Evolutionary conservation across 2,329 filamentous ascomycete species (phyloP).

Genomic region (Pseudopithomyces chartarum): DNA sequence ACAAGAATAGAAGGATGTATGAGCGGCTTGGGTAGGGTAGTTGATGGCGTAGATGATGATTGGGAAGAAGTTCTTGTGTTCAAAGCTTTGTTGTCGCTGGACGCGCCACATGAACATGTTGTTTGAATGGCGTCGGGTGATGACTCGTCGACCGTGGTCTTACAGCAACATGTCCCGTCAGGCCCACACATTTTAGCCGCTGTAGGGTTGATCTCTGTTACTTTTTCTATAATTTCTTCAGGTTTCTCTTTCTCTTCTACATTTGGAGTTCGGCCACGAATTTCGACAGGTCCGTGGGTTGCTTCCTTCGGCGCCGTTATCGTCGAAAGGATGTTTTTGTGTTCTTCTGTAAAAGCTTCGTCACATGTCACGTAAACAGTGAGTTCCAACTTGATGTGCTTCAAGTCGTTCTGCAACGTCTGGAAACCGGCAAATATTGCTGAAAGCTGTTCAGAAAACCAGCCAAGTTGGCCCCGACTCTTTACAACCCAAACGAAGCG

Average conservation of each 20-base stretch:
- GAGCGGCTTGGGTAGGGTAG: slow-evolving; percentile 18
- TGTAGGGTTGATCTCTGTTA: slow-evolving; percentile 25
- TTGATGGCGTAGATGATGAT: slow-evolving; percentile 19
- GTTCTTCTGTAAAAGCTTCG: slow-evolving; percentile 51
- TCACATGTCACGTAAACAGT: slow-evolving; percentile 62
- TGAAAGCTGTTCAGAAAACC: slow-evolving; percentile 59
- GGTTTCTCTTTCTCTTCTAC: slow-evolving; percentile 24
- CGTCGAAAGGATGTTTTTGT: slow-evolving; percentile 34
- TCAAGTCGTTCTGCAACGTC: slow-evolving; percentile 40
- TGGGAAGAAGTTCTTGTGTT: slow-evolving; percentile 14
- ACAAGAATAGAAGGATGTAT: slow-evolving; percentile 44
- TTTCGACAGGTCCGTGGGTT: slow-evolving; percentile 26
- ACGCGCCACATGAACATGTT: slow-evolving; percentile 23
- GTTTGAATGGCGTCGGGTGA: slow-evolving; percentile 31
- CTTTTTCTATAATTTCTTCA: slow-evolving; percentile 27
- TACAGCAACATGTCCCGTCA: slow-evolving; percentile 55
- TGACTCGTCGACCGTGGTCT: slow-evolving; percentile 48
- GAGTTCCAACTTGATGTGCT: slow-evolving; percentile 54
- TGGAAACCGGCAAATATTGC: slow-evolving; percentile 51
- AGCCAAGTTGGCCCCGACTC: slow-evolving; percentile 56
- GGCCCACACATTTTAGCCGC: slow-evolving; percentile 30
- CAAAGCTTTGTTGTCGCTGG: neutral
- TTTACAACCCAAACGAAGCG: slow-evolving; percentile 66
- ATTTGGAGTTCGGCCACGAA: slow-evolving; percentile 16
- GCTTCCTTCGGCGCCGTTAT: slow-evolving; percentile 24